Conservation (phyloP, 495 filamentous ascomycete species). For the Xylaria bambusicola region DNA sequence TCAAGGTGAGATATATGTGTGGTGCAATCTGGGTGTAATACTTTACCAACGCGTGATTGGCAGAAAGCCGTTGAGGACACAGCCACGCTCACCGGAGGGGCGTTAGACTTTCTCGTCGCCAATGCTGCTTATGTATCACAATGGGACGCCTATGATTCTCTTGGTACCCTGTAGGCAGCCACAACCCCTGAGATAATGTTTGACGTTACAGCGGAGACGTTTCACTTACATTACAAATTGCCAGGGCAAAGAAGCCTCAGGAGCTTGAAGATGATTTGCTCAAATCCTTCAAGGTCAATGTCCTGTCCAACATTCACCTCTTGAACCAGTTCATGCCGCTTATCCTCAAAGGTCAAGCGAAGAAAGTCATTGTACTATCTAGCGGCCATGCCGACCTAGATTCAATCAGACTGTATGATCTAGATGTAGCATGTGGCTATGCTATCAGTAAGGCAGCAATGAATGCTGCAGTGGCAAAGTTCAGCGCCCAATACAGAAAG, state of each 20-base stretch:
- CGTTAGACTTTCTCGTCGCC: slow-evolving; percentile 57
- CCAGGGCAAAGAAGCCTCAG: slow-evolving; percentile 33
- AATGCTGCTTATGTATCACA: slow-evolving; percentile 42
- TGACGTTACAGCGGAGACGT: too few relatives aligned
- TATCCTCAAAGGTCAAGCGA: slow-evolving; percentile 44
- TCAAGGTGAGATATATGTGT: too few relatives aligned
- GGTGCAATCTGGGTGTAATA: too few relatives aligned
- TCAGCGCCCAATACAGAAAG: slow-evolving; percentile 46
- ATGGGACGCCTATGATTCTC: slow-evolving; percentile 16
- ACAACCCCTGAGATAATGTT: too few relatives aligned
- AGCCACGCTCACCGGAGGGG: slow-evolving; percentile 37
- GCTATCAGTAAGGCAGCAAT: slow-evolving; percentile 45
- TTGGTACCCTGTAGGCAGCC: slow-evolving; percentile 32
- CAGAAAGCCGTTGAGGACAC: slow-evolving; percentile 33
- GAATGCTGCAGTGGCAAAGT: slow-evolving; percentile 48
- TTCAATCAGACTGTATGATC: slow-evolving; percentile 25
- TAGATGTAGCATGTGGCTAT: slow-evolving; percentile 27
- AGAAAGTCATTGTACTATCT: slow-evolving; percentile 56
- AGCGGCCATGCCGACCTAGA: slow-evolving; percentile 43
- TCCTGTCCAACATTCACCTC: slow-evolving; percentile 51
- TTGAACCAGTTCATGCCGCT: slow-evolving; percentile 53
- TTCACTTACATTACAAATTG: too few relatives aligned
- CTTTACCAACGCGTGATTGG: too few relatives aligned
- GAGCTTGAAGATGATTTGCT: slow-evolving; percentile 31
- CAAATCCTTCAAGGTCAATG: slow-evolving; percentile 43